Percentiles rank a stretch among this genome's conserved stretches.
Conservation (phyloP, 2,329 filamentous ascomycete genomes). For the Cadophora sp. region DNA sequence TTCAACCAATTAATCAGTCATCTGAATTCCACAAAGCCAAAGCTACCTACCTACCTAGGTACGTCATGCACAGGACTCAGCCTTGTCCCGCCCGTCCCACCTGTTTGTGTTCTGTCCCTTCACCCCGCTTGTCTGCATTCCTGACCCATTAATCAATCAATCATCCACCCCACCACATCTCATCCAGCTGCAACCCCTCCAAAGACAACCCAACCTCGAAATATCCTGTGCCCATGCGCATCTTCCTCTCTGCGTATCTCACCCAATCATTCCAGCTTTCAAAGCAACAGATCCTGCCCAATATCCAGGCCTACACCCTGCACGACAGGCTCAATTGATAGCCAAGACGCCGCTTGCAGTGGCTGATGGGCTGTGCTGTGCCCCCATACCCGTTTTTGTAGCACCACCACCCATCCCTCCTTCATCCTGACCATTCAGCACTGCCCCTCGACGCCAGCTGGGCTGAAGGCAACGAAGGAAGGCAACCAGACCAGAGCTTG, state of each 20-base stretch:
- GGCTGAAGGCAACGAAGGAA: slow-evolving; percentile 10
- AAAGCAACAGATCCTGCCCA: slow-evolving; percentile 9
- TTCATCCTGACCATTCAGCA: slow-evolving; percentile 24
- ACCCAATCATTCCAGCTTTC: background rate
- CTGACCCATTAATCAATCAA: too few relatives aligned
- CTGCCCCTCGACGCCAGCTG: slow-evolving; percentile 25
- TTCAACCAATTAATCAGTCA: too few relatives aligned
- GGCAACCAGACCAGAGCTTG: slow-evolving; percentile 11
- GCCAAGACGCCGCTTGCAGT: slow-evolving; percentile 28
- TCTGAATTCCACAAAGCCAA: background rate
- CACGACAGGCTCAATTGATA: background rate
- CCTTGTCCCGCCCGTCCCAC: background rate
- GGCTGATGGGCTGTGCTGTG: slow-evolving; percentile 26
- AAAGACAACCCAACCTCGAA: background rate
- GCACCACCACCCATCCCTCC: background rate
- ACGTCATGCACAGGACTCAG: background rate
- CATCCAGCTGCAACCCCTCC: too few relatives aligned
- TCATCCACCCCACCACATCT: too few relatives aligned
- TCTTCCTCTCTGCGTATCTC: background rate
- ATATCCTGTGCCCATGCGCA: background rate
- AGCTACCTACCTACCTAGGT: too few relatives aligned
- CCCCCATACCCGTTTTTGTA: slow-evolving; percentile 3
- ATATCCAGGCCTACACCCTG: background rate
- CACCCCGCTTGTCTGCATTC: background rate
- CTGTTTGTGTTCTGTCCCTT: background rate